Conservation (phyloP, 1,284 basidiomycete species). For the Phlebopus sp. region DNA sequence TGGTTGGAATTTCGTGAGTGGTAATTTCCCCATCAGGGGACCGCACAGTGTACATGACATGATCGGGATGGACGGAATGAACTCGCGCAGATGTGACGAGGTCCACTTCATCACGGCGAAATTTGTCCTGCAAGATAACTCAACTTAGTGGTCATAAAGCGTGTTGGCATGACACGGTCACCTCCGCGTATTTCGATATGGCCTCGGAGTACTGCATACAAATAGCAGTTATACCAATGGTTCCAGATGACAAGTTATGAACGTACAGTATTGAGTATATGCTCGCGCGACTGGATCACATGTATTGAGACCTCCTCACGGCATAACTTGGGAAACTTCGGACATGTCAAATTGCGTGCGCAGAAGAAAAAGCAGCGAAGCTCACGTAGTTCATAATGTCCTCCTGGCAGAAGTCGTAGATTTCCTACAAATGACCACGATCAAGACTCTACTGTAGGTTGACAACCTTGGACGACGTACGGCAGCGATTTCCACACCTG, state of each 20-base stretch:
- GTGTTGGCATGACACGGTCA: slow-evolving; percentile 18
- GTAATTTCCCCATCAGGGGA: slow-evolving; percentile 59
- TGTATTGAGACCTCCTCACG: slow-evolving; percentile 86
- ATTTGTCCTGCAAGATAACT: slow-evolving; percentile 54
- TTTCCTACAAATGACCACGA: slow-evolving; percentile 46
- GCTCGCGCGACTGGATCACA: slow-evolving; percentile 91
- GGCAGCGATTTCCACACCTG: slow-evolving; percentile 82
- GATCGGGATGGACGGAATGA: slow-evolving; percentile 65
- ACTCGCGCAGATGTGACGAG: slow-evolving; percentile 89
- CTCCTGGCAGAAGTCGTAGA: slow-evolving; percentile 90
- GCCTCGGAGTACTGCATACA: slow-evolving; percentile 83
- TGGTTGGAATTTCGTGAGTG: slow-evolving; percentile 73
- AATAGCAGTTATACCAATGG: slow-evolving; percentile 10
- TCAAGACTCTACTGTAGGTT: background rate
- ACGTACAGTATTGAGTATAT: slow-evolving; percentile 86
- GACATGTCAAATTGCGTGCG: slow-evolving; percentile 8
- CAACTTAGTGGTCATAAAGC: background rate
- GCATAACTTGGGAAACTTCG: slow-evolving; percentile 89
- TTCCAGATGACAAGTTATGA: background rate
- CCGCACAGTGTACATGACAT: slow-evolving; percentile 75
- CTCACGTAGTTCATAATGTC: slow-evolving; percentile 83
- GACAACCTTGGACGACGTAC: slow-evolving; percentile 36
- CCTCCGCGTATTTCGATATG: slow-evolving; percentile 94
- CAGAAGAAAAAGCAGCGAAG: slow-evolving; percentile 8
- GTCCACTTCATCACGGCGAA: slow-evolving; percentile 79